Percentiles rank a stretch among this genome's conserved stretches.
Evolutionary conservation across 1,139 yeast species (phyloP).

Genomic region (Yamadazyma sp.): DNA sequence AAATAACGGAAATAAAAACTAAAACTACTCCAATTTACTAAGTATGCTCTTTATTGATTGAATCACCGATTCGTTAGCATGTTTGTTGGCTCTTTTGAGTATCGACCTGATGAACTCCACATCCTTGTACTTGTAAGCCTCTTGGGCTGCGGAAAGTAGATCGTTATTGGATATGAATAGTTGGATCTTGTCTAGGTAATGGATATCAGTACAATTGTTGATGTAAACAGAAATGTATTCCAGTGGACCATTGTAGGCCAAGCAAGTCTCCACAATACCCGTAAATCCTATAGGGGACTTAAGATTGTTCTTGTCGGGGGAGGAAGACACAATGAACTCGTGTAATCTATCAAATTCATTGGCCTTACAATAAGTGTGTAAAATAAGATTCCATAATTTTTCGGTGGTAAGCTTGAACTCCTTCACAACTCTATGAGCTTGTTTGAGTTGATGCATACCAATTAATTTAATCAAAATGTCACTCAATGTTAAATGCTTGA

Average conservation of each 20-base stretch:
- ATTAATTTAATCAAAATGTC: constrained; percentile 58
- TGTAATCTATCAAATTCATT: constrained; percentile 65
- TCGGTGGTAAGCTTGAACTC: constrained; percentile 64
- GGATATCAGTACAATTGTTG: constrained; percentile 29
- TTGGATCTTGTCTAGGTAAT: constrained; percentile 44
- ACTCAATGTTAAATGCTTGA: constrained; percentile 48
- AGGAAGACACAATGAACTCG: constrained; percentile 38
- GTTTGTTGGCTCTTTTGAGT: constrained; percentile 21
- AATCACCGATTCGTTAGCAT: constrained; percentile 23
- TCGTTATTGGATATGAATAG: constrained; percentile 57
- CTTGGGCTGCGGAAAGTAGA: constrained; percentile 55
- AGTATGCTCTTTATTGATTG: constrained; percentile 26
- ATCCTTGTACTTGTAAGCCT: constrained; percentile 60
- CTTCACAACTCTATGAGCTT: constrained; percentile 56
- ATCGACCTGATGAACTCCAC: constrained; percentile 38
- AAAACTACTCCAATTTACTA: constrained; percentile 28
- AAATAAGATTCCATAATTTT: constrained; percentile 63
- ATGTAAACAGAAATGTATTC: constrained; percentile 39
- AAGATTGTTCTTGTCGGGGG: constrained; percentile 23
- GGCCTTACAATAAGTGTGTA: constrained; percentile 51
- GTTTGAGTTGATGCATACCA: constrained; percentile 55
- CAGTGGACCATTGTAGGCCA: constrained; percentile 49
- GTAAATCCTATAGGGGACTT: constrained; percentile 76
- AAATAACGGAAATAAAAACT: neutral
- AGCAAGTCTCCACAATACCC: constrained; percentile 57